phyloP scores from a whole-genome alignment of 2,329 filamentous ascomycete species.

The Paramyrothecium roridum region DNA sequence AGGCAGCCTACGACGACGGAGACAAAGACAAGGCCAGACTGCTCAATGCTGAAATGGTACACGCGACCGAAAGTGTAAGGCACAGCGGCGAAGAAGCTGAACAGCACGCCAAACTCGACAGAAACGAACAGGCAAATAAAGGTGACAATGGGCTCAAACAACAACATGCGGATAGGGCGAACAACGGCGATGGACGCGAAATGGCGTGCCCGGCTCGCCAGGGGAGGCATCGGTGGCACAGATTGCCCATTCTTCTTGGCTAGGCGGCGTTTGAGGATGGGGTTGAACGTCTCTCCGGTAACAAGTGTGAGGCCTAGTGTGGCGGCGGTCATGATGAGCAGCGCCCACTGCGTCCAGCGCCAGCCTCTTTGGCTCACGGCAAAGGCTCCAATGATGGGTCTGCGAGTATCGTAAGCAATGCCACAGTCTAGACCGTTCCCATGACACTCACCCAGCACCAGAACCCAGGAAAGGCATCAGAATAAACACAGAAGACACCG shows the following conservation, averaged over 20 bases:
- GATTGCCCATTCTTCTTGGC: conserved; percentile 30
- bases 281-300: conserved; percentile 56
- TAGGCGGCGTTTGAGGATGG: conserved; percentile 39
- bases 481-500: conserved; percentile 42
- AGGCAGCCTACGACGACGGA: conserved; percentile 42
- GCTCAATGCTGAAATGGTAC: conserved; percentile 40
- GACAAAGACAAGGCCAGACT: conserved; percentile 42
- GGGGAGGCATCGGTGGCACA: conserved; percentile 16
- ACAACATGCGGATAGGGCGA: conserved; percentile 54
- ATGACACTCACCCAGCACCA: conserved; percentile 40
- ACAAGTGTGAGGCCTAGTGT: conserved; percentile 32
- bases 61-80: conserved; percentile 43
- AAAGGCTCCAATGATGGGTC: conserved; percentile 47
- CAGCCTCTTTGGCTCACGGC: conserved; percentile 41
- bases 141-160: conserved; percentile 61
- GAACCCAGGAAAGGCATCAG: conserved; percentile 52
- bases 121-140: conserved; percentile 49
- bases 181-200: conserved; percentile 42
- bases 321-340: conserved; percentile 42
- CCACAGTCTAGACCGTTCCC: no score
- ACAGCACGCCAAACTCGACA: conserved; percentile 49
- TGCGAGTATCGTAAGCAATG: conserved; percentile 9
- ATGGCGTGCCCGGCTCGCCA: conserved; percentile 16
- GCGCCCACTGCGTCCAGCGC: conserved; percentile 52
- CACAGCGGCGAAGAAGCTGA: conserved; percentile 49